A percentile compares a stretch with the other conserved stretches of the same genome.
Evolutionary conservation across 371 early-diverging fungal genomes (phyloP).

Genomic region (Basidiobolus meristosporus): DNA sequence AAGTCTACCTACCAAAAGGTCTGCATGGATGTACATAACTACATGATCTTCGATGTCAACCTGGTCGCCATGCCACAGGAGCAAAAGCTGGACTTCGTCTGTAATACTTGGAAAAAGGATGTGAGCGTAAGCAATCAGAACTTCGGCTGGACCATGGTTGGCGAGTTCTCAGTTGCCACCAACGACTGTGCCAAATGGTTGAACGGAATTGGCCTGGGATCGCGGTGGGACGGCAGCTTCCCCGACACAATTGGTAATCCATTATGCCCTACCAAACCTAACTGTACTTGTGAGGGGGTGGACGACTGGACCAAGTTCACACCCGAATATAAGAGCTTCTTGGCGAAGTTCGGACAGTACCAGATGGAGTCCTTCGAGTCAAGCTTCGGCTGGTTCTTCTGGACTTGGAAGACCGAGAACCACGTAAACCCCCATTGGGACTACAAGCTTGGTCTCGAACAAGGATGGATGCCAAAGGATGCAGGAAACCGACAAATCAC

Average conservation of each 20-base stretch:
- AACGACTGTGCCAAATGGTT: conserved; percentile 51
- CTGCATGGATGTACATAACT: conserved; percentile 3
- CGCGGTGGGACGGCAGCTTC: conserved; percentile 38
- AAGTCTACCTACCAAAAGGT: conserved; percentile 6
- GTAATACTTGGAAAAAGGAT: conserved; percentile 7
- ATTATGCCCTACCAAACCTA: conserved; percentile 12
- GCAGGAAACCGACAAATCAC: conserved; percentile 6
- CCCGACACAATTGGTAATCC: conserved; percentile 5
- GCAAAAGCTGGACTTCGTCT: conserved; percentile 6
- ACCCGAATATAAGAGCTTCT: conserved; percentile 7
- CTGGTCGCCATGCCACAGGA: background rate
- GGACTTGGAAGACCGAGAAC: conserved; percentile 29
- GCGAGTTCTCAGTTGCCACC: conserved; percentile 50
- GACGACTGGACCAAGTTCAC: conserved; percentile 9
- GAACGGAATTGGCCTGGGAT: conserved; percentile 38
- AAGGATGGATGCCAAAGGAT: conserved; percentile 12
- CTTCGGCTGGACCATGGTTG: conserved; percentile 37
- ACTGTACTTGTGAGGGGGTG: conserved; percentile 23
- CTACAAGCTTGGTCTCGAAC: conserved; percentile 8
- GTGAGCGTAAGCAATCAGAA: conserved; percentile 2
- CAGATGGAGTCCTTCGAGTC: conserved; percentile 24
- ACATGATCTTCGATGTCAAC: background rate
- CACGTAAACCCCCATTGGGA: conserved; percentile 11
- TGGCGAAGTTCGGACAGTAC: conserved; percentile 12
- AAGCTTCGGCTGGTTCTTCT: conserved; percentile 26